These are phyloP conservation scores for Rickenella mellea DNA, from an alignment of 768 basidiomycete species.

Conservation along the genomic window DNA sequence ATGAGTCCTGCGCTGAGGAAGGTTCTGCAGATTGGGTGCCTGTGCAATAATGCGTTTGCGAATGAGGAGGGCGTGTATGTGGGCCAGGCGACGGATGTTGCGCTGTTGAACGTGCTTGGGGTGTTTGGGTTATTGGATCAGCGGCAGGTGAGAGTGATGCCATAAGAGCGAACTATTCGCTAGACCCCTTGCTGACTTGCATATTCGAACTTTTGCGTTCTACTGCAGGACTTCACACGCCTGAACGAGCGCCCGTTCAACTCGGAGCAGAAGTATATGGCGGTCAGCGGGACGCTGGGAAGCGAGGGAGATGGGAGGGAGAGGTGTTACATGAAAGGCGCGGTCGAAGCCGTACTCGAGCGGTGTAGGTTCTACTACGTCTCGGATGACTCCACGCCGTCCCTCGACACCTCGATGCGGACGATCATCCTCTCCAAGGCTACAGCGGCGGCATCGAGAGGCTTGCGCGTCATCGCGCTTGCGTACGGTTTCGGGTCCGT, in stretches of 20 bases:
- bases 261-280: constrained; percentile 93
- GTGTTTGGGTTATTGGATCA: constrained; percentile 61
- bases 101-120: constrained; percentile 71
- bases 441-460: constrained; percentile 58
- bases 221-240: constrained; percentile 51
- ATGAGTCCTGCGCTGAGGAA: constrained; percentile 59
- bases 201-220: too few relatives aligned
- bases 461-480: constrained; percentile 85
- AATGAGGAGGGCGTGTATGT: constrained; percentile 64
- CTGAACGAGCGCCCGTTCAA: constrained; percentile 81
- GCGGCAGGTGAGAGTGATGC: constrained; percentile 45
- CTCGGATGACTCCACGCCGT: constrained; percentile 79
- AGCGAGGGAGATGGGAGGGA: constrained; percentile 42
- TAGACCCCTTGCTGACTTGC: too few relatives aligned
- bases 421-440: constrained; percentile 65
- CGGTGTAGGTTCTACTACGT: constrained; percentile 87
- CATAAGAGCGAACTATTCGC: background rate
- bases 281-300: constrained; percentile 66
- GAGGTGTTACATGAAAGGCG: constrained; percentile 86
- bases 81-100: constrained; percentile 92
- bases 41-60: constrained; percentile 84
- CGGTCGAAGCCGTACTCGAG: constrained; percentile 79
- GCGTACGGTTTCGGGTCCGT: constrained; percentile 73
- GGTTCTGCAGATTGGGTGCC: constrained; percentile 69
- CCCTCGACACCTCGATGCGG: constrained; percentile 59